These are phyloP conservation scores for Podospora sp. DNA, from an alignment of 495 filamentous ascomycete species.

Conservation along the genomic window DNA sequence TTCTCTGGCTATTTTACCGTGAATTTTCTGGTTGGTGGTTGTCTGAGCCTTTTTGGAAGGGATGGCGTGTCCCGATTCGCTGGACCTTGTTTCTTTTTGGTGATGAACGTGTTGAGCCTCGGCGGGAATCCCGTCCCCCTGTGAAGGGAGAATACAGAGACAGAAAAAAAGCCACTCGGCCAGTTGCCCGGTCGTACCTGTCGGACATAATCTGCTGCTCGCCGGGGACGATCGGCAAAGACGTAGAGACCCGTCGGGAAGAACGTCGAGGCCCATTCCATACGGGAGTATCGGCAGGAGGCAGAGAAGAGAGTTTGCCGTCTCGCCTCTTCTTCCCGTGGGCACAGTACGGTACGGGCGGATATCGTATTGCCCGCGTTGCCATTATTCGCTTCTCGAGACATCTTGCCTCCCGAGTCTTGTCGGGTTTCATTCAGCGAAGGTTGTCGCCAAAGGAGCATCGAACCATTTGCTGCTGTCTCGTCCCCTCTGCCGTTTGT, in stretches of 20 bases:
- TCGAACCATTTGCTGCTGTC: conserved; percentile 19
- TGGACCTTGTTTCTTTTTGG: neutral
- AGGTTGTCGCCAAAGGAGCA: neutral
- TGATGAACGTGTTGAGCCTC: neutral
- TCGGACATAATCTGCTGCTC: conserved; percentile 7
- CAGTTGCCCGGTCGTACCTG: conserved; percentile 21
- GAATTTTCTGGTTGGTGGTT: conserved; percentile 7
- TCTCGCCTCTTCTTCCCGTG: neutral
- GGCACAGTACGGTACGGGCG: neutral
- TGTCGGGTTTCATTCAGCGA: conserved; percentile 7
- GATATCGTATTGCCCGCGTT: neutral
- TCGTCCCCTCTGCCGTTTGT: conserved; percentile 6
- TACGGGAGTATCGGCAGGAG: neutral
- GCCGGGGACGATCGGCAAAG: conserved; percentile 7
- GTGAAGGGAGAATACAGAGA: neutral
- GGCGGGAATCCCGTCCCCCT: conserved; percentile 4
- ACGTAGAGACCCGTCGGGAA: conserved; percentile 18
- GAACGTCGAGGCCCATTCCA: neutral
- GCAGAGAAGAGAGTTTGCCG: neutral
- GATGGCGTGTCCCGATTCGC: conserved; percentile 15
- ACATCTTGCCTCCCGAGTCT: neutral
- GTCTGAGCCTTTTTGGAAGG: neutral
- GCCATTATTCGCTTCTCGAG: neutral
- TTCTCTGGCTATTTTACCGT: conserved; percentile 14
- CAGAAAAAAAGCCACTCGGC: conserved; percentile 18